Conservation (phyloP, 2,329 filamentous ascomycete species). For the Monosporascus sp. region DNA sequence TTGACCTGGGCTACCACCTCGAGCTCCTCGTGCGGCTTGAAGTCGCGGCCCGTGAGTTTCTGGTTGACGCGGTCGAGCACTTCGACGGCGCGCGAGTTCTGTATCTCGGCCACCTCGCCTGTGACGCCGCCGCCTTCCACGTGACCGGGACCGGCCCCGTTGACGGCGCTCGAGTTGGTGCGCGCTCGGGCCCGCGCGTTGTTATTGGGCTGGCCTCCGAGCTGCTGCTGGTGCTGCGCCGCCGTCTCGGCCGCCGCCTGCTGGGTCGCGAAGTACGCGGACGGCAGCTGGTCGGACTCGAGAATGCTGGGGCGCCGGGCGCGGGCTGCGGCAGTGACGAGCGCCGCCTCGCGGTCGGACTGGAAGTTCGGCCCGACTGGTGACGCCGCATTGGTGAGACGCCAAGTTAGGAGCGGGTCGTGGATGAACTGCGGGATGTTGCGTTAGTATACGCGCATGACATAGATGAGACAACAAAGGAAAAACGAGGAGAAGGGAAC, state of each 20-base stretch:
- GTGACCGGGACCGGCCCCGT: conserved; percentile 32
- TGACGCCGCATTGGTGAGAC: conserved; percentile 63
- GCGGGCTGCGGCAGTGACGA: conserved; percentile 45
- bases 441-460: conserved; percentile 9
- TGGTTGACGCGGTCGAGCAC: conserved; percentile 89
- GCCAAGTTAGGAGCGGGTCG: conserved; percentile 97
- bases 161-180: conserved; percentile 49
- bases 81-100: conserved; percentile 89
- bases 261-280: conserved; percentile 50
- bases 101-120: conserved; percentile 63
- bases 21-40: conserved; percentile 80
- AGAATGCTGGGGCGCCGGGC: conserved; percentile 66
- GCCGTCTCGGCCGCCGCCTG: conserved; percentile 24
- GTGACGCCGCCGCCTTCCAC: conserved; percentile 34
- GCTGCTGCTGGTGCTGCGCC: conserved; percentile 2
- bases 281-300: conserved; percentile 56
- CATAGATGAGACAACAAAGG: background rate
- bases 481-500: conserved; percentile 32
- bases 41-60: conserved; percentile 92
- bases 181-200: conserved; percentile 48
- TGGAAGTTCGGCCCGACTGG: conserved; percentile 64
- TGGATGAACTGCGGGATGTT: conserved; percentile 75
- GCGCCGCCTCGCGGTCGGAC: conserved; percentile 52
- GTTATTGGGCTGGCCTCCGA: conserved; percentile 27
- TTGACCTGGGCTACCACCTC: conserved; percentile 86